Conservation (phyloP, 192 early-diverging fungal genomes). For the Chytriomyces sp. region DNA sequence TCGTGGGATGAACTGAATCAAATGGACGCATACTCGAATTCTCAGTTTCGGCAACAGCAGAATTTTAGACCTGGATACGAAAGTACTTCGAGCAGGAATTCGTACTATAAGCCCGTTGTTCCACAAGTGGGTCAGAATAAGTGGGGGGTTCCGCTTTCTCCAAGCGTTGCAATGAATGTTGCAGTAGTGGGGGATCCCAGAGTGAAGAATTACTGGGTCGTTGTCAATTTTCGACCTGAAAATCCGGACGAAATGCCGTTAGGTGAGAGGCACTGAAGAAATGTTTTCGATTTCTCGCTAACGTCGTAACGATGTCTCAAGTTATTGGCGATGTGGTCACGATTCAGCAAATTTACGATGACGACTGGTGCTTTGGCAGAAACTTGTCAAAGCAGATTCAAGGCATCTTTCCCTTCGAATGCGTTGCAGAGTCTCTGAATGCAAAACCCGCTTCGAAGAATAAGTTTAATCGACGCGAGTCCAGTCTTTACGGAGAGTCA, state of each 20-base stretch:
- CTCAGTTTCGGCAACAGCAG: neutral
- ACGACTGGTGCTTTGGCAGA: constrained; percentile 17
- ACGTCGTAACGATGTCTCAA: neutral
- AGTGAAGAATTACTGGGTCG: neutral
- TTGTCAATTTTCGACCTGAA: neutral
- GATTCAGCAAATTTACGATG: constrained; percentile 16
- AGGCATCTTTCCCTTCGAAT: constrained; percentile 24
- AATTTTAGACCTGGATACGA: too few species aligned
- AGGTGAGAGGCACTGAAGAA: neutral
- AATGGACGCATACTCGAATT: neutral
- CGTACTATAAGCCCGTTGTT: neutral
- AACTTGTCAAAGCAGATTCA: neutral
- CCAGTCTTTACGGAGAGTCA: constrained; percentile 14
- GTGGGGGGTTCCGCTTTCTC: neutral
- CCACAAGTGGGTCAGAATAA: neutral
- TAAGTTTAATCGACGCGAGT: constrained; percentile 29
- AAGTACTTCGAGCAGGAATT: neutral
- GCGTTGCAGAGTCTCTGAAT: neutral
- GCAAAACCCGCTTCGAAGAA: neutral
- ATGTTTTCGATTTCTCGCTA: neutral
- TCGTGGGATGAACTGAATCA: neutral
- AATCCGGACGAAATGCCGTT: constrained; percentile 10
- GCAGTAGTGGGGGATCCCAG: neutral
- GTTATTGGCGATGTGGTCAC: constrained; percentile 23
- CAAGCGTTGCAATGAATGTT: neutral